phyloP scores from a whole-genome alignment of 345 rosid genomes.

The Camelina sativa region DNA sequence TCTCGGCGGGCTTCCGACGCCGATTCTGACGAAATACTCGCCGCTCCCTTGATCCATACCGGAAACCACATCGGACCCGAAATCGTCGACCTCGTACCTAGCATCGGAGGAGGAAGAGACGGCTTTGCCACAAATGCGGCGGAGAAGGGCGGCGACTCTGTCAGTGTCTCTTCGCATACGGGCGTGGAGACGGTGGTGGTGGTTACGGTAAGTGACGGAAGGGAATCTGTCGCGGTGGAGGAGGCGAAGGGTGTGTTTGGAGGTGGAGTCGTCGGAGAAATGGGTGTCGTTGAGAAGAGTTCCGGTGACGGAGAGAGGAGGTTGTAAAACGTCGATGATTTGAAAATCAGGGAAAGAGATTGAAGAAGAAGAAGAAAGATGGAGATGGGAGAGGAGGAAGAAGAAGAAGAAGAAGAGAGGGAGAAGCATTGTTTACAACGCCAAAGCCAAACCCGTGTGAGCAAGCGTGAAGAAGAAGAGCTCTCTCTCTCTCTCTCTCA shows the following conservation, averaged over 20 bases:
- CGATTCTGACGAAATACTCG: conserved; percentile 86
- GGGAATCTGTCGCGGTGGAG: conserved; percentile 68
- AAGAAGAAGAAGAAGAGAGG: conserved; percentile 37
- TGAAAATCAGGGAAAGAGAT: conserved; percentile 46
- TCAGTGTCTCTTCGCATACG: conserved; percentile 68
- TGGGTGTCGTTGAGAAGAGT: conserved; percentile 36
- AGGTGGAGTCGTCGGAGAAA: conserved; percentile 12
- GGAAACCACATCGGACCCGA: conserved; percentile 89
- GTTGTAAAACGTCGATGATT: conserved; percentile 38
- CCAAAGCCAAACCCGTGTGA: conserved; percentile 30
- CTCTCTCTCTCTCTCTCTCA: neutral
- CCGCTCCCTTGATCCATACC: conserved; percentile 99
- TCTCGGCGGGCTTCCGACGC: conserved; percentile 88
- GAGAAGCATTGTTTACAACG: conserved; percentile 47
- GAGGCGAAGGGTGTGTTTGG: conserved; percentile 54
- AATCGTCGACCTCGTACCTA: conserved; percentile 49
- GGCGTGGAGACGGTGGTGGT: conserved; percentile 58
- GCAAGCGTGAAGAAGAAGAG: conserved; percentile 21
- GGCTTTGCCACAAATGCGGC: conserved; percentile 48
- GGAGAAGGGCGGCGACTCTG: conserved; percentile 62
- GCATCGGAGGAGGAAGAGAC: neutral
- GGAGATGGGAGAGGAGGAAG: conserved; percentile 23
- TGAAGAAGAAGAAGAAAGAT: conserved; percentile 24
- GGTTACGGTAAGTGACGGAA: conserved; percentile 43
- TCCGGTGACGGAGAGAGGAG: conserved; percentile 38